Percentiles rank a stretch among this genome's conserved stretches.
phyloP scores from a whole-genome alignment of 768 basidiomycete species.

The Hortiboletus flavorubellus region DNA sequence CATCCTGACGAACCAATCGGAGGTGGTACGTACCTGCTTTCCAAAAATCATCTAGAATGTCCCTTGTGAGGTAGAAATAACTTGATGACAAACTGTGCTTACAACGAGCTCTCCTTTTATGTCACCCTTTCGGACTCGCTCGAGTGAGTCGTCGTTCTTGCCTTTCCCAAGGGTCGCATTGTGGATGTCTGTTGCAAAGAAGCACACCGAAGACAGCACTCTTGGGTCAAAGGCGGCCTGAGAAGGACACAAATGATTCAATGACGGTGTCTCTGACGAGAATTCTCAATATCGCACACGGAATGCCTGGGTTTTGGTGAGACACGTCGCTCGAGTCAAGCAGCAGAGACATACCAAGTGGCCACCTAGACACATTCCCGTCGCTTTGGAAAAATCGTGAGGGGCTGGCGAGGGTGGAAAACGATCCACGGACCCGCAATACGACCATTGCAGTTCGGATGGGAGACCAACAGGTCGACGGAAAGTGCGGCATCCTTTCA shows the following conservation, averaged over 20 bases:
- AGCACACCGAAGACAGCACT: conserved; percentile 82
- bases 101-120: conserved; percentile 86
- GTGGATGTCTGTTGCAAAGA: conserved; percentile 95
- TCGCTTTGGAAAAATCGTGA: conserved; percentile 43
- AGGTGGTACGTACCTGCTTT: conserved; percentile 59
- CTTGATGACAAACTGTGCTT: conserved; percentile 25
- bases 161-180: conserved; percentile 82
- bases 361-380: conserved; percentile 90
- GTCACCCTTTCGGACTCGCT: conserved; percentile 69
- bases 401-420: neutral
- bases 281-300: conserved; percentile 34
- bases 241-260: neutral
- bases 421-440: conserved; percentile 61
- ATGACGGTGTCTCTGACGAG: neutral
- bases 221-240: conserved; percentile 88
- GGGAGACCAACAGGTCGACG: conserved; percentile 67
- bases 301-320: conserved; percentile 41
- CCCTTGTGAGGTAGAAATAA: neutral
- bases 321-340: neutral
- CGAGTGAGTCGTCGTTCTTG: conserved; percentile 78
- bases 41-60: conserved; percentile 83
- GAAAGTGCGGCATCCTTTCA: conserved; percentile 72
- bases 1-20: neutral
- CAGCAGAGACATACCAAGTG: conserved; percentile 56
- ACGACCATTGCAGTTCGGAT: conserved; percentile 85